phyloP scores from a whole-genome alignment of 1,139 yeast genomes.

The Geotrichum histeridarum region DNA sequence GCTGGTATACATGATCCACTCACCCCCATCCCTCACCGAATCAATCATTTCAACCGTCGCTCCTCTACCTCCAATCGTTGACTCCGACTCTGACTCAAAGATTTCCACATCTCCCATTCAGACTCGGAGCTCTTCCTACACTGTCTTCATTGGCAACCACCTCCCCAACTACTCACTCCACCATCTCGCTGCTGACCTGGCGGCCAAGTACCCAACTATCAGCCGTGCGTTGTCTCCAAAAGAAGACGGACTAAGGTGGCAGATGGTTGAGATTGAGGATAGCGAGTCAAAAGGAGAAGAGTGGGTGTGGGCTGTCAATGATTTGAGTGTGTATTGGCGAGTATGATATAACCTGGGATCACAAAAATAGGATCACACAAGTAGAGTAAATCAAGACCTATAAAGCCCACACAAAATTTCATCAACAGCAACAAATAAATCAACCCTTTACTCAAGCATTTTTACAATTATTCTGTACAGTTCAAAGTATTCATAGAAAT shows the following conservation, averaged over 20 bases:
- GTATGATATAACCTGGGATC: no score
- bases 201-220: constrained; percentile 25
- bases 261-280: constrained; percentile 22
- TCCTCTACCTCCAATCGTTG: not conserved
- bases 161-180: constrained; percentile 29
- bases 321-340: constrained; percentile 33
- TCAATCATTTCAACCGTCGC: constrained; percentile 34
- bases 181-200: constrained; percentile 21
- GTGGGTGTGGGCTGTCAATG: constrained; percentile 38
- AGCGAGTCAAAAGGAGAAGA: constrained; percentile 26
- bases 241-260: constrained; percentile 18
- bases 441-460: no score
- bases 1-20: constrained; percentile 60
- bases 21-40: constrained; percentile 58
- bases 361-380: not conserved
- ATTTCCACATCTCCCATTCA: no score
- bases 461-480: not conserved
- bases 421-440: no score
- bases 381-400: not conserved
- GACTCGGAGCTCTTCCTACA: not conserved
- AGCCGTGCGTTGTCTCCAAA: constrained; percentile 12
- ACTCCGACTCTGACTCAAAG: no score
- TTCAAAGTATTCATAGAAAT: not conserved
- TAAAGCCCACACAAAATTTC: no score
- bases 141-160: constrained; percentile 36